These are phyloP conservation scores for Aspergillus clavatus DNA, from an alignment of 2,329 filamentous ascomycete genomes.

Conservation along the genomic window DNA sequence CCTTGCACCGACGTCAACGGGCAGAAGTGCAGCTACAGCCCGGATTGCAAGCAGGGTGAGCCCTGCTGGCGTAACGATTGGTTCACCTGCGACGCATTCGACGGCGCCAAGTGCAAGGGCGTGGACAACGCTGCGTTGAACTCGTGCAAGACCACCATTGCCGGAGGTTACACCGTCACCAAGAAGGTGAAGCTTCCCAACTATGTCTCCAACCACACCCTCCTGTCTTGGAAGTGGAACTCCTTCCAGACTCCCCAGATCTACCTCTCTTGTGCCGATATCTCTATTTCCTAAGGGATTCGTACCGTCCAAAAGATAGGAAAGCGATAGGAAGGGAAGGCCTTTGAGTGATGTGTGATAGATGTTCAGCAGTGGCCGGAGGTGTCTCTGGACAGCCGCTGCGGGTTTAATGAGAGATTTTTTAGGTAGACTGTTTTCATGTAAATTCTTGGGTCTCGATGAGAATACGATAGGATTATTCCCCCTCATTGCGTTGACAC, in stretches of 20 bases:
- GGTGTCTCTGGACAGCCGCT: too few species aligned
- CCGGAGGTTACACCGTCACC: constrained; percentile 51
- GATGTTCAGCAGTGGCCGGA: too few species aligned
- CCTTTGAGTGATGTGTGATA: too few species aligned
- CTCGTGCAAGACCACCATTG: constrained; percentile 50
- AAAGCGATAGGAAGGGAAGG: too few species aligned
- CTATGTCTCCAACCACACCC: constrained; percentile 47
- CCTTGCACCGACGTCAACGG: constrained; percentile 49
- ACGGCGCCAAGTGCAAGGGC: constrained; percentile 34
- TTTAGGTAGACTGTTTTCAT: too few species aligned
- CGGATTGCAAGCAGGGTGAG: constrained; percentile 44
- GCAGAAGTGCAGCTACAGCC: constrained; percentile 46
- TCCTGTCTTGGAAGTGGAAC: constrained; percentile 53
- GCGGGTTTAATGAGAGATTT: too few species aligned
- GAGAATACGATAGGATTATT: too few species aligned
- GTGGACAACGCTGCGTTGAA: constrained; percentile 43
- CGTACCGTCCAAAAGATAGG: too few species aligned
- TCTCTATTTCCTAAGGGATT: constrained; percentile 39
- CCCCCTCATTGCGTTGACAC: too few species aligned
- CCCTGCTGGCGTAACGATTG: constrained; percentile 50
- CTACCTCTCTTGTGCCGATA: constrained; percentile 52
- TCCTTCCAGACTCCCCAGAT: constrained; percentile 52
- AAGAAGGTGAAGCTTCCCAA: constrained; percentile 50
- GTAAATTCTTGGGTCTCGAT: too few species aligned
- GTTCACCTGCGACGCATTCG: constrained; percentile 46